Evolutionary conservation across 192 early-diverging fungal genomes (phyloP).

Genomic region (Linnemannia zychae): DNA sequence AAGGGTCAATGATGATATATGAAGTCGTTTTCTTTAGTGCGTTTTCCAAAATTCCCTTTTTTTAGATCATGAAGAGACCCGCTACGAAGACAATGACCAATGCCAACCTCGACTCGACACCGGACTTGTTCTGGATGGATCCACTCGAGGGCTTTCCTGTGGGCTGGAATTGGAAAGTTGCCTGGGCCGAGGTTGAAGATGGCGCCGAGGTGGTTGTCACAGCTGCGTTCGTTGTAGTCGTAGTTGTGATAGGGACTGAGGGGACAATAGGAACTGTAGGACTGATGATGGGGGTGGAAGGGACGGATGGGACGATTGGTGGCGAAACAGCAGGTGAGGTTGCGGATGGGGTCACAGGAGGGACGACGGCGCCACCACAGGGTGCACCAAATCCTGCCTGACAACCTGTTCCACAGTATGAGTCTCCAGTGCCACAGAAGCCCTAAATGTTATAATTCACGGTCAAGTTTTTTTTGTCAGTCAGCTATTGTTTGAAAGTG

Average conservation of each 20-base stretch:
- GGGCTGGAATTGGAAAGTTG: conserved; percentile 41
- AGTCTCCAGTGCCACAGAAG: conserved; percentile 10
- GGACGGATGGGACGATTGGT: background rate
- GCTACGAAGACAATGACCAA: conserved; percentile 35
- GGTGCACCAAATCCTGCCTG: conserved; percentile 18
- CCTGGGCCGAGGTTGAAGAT: conserved; percentile 13
- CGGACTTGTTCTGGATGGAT: conserved; percentile 11
- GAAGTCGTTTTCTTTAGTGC: background rate
- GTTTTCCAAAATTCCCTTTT: background rate
- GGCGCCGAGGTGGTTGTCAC: background rate
- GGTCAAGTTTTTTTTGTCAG: background rate
- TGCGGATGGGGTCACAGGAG: background rate
- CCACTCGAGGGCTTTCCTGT: conserved; percentile 36
- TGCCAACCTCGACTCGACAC: conserved; percentile 29
- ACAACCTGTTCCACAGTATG: conserved; percentile 43
- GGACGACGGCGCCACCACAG: background rate
- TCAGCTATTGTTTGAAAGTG: background rate
- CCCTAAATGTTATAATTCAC: conserved; percentile 10
- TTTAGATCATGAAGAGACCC: conserved; percentile 41
- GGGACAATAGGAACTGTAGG: background rate
- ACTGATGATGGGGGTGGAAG: background rate
- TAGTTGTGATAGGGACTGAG: background rate
- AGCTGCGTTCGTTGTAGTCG: background rate
- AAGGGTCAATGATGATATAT: background rate
- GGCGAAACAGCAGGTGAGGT: background rate